Evolutionary conservation across 345 rosid genomes (phyloP), one percentile per base, ranked within the genome.

Genomic region (Rhodamnia argentea): DNA sequence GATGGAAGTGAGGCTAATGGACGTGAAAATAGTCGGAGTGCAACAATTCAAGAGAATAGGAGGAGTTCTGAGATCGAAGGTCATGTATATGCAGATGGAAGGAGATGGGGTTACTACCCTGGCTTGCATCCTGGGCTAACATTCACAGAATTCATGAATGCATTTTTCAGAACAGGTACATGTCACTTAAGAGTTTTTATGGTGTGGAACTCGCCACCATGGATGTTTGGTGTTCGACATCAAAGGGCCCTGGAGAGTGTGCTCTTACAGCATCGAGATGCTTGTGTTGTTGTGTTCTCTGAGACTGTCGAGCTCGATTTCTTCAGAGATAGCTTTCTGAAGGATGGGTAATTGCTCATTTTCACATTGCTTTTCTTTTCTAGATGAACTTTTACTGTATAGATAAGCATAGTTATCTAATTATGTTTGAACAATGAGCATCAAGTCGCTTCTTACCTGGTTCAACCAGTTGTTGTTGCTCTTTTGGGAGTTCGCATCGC

Each of bases 171-270:
- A 83, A 90, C 84, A 78, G 95, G 88, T 83, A 92, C 87, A 86
- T 96, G 99, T 70, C 85, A 84, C 57, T 59, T 93, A 90, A 93
- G 93, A 89, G 94, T 95, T 86, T 96, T 96, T 88, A 93, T 96
- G 98, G 94, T 97, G 85, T 97, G 99, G 98, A 97, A 95, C 86
- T 96, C 98, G 0, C 99, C 99, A 40, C 91, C 98, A 10, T 97
- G 99, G 99, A 96, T 96, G 99, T 94, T 89, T 86, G 89, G 94
- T 82, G 95, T 97, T 88, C 93, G 96, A 87, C 95, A 97, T 32
- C 98, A 95, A 88, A 94, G 99, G 89, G 98, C 96, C 27, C 90
- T 97, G 40, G 99, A 97, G 94, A 96, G 99, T 90, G 90, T 97
- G 90, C 92, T 96, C 50, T 86, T 89, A 54, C 94, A 92, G 82